These are phyloP conservation scores for Bacterosira constricta DNA, from an alignment of 108 stramenopile species.

Conservation along the genomic window DNA sequence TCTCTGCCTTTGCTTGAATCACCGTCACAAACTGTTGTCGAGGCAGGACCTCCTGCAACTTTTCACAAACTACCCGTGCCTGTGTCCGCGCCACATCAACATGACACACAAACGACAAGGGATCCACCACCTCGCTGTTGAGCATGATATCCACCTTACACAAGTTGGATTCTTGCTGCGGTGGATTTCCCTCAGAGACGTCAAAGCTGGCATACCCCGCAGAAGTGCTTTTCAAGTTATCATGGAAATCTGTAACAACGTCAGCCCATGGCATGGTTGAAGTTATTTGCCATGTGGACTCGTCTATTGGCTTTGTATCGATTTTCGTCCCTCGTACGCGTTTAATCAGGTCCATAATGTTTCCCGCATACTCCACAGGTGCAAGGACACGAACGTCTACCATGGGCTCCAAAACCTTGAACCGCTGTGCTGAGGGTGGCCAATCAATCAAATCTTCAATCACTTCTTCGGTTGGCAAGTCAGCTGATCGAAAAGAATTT, in stretches of 20 bases:
- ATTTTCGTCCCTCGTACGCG: conserved; percentile 75
- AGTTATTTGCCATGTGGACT: conserved; percentile 82
- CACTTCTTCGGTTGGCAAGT: conserved; percentile 74
- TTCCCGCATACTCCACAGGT: conserved; percentile 84
- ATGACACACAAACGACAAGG: conserved; percentile 94
- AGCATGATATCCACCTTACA: conserved; percentile 94
- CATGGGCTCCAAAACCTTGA: conserved; percentile 84
- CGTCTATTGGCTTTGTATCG: conserved; percentile 79
- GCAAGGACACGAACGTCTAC: conserved; percentile 82
- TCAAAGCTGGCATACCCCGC: conserved; percentile 84
- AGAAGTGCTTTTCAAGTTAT: conserved; percentile 78
- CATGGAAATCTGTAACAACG: conserved; percentile 87
- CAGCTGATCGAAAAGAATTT: conserved; percentile 74
- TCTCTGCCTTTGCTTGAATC: conserved; percentile 96
- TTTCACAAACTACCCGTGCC: conserved; percentile 85
- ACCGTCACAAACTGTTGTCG: conserved; percentile 98
- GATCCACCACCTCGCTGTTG: conserved; percentile 91
- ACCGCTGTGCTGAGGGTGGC: conserved; percentile 67
- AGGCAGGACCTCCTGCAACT: conserved; percentile 91
- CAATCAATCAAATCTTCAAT: conserved; percentile 84
- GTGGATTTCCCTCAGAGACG: conserved; percentile 71
- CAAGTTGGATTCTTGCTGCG: conserved; percentile 73
- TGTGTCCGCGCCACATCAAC: conserved; percentile 72
- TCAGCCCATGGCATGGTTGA: conserved; percentile 92
- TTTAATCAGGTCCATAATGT: conserved; percentile 86